These are phyloP conservation scores for Sclerotinia sclerotiorum DNA, from an alignment of 2,329 filamentous ascomycete genomes.

Conservation along the genomic window DNA sequence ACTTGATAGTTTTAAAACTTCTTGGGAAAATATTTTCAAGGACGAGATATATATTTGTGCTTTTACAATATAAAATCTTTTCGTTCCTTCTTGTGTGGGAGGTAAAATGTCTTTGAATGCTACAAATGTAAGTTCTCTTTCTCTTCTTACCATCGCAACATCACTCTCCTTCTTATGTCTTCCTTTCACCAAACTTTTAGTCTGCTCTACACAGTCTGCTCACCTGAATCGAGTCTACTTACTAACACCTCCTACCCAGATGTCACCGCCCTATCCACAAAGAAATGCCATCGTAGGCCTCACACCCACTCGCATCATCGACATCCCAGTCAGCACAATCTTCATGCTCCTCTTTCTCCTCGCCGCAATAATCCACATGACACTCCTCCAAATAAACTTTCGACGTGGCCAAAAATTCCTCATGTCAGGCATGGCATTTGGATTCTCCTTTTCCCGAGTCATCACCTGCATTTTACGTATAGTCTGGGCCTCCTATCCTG, in stretches of 20 bases:
- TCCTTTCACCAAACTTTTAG: no score
- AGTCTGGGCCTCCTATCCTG: constrained; percentile 42
- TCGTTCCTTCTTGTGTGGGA: not conserved
- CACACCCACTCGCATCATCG: constrained; percentile 55
- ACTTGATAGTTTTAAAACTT: not conserved
- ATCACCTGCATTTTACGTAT: constrained; percentile 49
- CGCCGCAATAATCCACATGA: constrained; percentile 58
- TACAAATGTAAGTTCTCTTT: not conserved
- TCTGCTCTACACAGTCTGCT: not conserved
- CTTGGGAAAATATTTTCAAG: not conserved
- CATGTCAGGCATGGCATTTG: constrained; percentile 57
- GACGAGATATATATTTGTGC: not conserved
- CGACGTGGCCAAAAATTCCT: constrained; percentile 54
- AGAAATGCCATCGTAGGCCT: constrained; percentile 55
- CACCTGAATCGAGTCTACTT: not conserved
- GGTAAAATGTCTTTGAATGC: not conserved
- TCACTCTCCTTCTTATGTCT: rapidly evolving
- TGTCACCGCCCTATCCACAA: constrained; percentile 38
- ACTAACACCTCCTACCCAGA: constrained; percentile 1
- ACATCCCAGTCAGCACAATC: constrained; percentile 64
- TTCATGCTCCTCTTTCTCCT: constrained; percentile 59
- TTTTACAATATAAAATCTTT: not conserved
- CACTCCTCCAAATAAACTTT: constrained; percentile 46
- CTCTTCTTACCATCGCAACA: not conserved
- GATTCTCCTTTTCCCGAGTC: constrained; percentile 57